Evolutionary conservation across 2,329 filamentous ascomycete species (phyloP), one percentile per base, ranked within the genome.

Genomic region (Aspergillus ruber): DNA sequence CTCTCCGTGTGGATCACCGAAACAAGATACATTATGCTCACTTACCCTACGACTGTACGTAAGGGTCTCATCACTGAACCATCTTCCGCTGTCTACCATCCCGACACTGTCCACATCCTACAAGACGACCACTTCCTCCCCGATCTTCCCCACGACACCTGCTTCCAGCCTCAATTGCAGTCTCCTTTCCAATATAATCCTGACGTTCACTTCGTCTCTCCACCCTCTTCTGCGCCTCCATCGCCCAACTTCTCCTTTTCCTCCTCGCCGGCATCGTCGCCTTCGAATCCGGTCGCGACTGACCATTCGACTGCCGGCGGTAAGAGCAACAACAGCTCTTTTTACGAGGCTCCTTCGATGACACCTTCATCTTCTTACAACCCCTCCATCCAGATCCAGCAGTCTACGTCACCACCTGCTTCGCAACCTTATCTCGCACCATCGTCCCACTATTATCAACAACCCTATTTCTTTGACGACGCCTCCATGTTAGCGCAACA

Each of bases 1-100:
- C 23, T 25, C 23, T 25, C 6, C 23, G 23, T 25, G 23, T 25
- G 23, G 23, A 25, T 25, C 23, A 25, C 23, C 23, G 23, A 25
- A 25, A 10, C 23, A 60, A 57, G 55, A 55, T 58, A 46, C 61
- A 67, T 61, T 61, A 69, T 69, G 66, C 64, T 66, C 60, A 63
- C 66, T 59, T 59, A 66, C 57, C 62, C 66, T 50, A 50, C 23
- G 23, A 25, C 55, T n/a, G 51, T 56, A 69, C 66, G 66, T 67
- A 69, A 69, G 64, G 66, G 59, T 66, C 62, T 66, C 63, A 67
- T 68, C 65, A 68, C 60, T 51, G 66, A 66, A 61, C 62, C 65
- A 54, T 49, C 60, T 25, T 52, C 54, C 43, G 35, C 50, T 45
- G 44, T 54, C 57, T 57, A 59, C 49, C 51, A 60, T 18, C n/a